phyloP scores from a whole-genome alignment of 139 green algal genomes.

The Coelastrella sp. region DNA sequence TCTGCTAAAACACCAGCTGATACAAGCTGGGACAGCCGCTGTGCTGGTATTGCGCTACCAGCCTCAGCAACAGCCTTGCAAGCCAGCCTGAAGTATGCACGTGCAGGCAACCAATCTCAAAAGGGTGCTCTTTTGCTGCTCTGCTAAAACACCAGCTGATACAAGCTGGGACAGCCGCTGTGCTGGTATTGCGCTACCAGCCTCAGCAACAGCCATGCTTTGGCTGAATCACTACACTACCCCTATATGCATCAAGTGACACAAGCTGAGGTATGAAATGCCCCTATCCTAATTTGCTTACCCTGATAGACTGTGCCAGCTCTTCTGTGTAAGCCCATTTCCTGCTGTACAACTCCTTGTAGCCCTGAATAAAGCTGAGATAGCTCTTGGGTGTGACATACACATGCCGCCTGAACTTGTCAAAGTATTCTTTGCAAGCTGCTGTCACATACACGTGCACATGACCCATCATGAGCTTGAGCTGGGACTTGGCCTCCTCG shows the following conservation, averaged over 20 bases:
- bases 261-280: too few relatives aligned
- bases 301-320: slow-evolving; percentile 57
- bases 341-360: slow-evolving; percentile 90
- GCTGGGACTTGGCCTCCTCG: slow-evolving; percentile 77
- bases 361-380: slow-evolving; percentile 93
- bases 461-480: slow-evolving; percentile 91
- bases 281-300: neutral
- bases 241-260: too few relatives aligned
- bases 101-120: too few relatives aligned
- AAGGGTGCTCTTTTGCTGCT: too few relatives aligned
- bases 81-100: slow-evolving; percentile 58
- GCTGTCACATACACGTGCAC: slow-evolving; percentile 88
- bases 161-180: too few relatives aligned
- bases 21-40: too few relatives aligned
- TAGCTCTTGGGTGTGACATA: slow-evolving; percentile 97
- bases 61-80: neutral
- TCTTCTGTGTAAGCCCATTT: slow-evolving; percentile 83
- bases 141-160: too few relatives aligned
- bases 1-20: too few relatives aligned
- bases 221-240: too few relatives aligned
- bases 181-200: too few relatives aligned
- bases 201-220: neutral
- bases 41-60: too few relatives aligned
- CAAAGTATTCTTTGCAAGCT: slow-evolving; percentile 93
- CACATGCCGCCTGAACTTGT: slow-evolving; percentile 89